A percentile compares a stretch with the other conserved stretches of the same genome.
Conservation (phyloP, 768 basidiomycete genomes). For the Boletus vermiculosoides region DNA sequence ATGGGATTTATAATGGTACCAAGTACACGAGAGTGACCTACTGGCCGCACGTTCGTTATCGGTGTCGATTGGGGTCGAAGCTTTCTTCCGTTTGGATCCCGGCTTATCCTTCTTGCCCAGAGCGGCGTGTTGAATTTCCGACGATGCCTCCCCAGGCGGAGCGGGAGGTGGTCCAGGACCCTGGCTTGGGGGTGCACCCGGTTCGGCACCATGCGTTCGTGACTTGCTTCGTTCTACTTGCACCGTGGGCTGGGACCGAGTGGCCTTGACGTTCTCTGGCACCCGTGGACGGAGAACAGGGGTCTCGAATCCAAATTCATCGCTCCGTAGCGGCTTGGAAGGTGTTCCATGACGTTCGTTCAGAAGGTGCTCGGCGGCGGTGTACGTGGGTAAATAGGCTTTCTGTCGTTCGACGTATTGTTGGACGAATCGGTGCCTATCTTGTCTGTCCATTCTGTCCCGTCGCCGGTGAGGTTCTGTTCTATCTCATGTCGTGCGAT, state of each 20-base stretch:
- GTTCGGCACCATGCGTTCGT: not conserved
- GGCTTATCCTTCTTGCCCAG: slow-evolving; percentile 21
- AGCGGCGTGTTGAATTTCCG: slow-evolving; percentile 2
- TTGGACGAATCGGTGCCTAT: slow-evolving; percentile 43
- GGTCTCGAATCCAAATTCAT: slow-evolving; percentile 47
- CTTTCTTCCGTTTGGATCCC: slow-evolving; percentile 25
- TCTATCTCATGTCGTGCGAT: not conserved
- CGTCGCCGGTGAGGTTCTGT: not conserved
- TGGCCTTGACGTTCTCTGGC: slow-evolving; percentile 12
- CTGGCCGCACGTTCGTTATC: slow-evolving; percentile 40
- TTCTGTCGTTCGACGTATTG: slow-evolving; percentile 52
- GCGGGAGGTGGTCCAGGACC: not conserved
- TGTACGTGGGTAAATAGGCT: slow-evolving; percentile 43
- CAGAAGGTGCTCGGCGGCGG: slow-evolving; percentile 35
- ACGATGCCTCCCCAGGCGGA: not conserved
- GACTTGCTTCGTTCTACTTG: not conserved
- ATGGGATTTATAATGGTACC: not conserved
- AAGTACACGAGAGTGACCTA: slow-evolving; percentile 21
- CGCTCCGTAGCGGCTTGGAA: slow-evolving; percentile 2
- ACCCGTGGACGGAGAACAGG: slow-evolving; percentile 54
- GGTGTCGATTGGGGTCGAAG: slow-evolving; percentile 13
- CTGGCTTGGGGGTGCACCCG: not conserved
- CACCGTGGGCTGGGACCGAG: not conserved
- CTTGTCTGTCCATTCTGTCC: slow-evolving; percentile 26
- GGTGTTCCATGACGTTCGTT: slow-evolving; percentile 15